A percentile compares a stretch with the other conserved stretches of the same genome.
These are phyloP conservation scores for Epichloe sp. DNA, from an alignment of 2,329 filamentous ascomycete species.

Conservation along the genomic window DNA sequence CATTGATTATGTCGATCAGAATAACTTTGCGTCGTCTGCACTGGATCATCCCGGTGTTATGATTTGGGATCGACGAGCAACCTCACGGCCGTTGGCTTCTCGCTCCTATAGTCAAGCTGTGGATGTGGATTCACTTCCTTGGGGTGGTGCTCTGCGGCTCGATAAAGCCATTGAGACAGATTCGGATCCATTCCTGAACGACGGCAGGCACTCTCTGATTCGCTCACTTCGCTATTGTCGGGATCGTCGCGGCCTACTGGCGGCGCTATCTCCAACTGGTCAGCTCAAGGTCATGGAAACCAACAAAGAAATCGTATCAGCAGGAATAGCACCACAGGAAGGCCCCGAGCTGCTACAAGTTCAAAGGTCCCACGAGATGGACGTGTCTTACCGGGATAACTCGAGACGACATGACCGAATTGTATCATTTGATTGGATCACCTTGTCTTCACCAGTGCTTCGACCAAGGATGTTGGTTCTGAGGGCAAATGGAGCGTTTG, in stretches of 20 bases:
- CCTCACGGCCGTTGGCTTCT: slow-evolving; percentile 37
- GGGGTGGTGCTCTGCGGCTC: slow-evolving; percentile 47
- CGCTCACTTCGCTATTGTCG: slow-evolving; percentile 50
- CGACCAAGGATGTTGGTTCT: slow-evolving; percentile 46
- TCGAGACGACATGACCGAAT: slow-evolving; percentile 44
- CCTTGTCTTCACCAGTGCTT: slow-evolving; percentile 39
- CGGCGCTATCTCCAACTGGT: slow-evolving; percentile 47
- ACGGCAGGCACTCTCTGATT: slow-evolving; percentile 47
- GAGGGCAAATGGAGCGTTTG: slow-evolving; percentile 46
- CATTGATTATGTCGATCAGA: slow-evolving; percentile 67
- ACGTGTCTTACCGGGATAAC: slow-evolving; percentile 41
- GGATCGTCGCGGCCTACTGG: slow-evolving; percentile 47
- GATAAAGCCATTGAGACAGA: slow-evolving; percentile 44
- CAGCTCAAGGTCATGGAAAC: slow-evolving; percentile 50
- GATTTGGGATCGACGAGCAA: slow-evolving; percentile 65
- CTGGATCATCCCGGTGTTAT: slow-evolving; percentile 61
- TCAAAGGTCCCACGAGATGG: slow-evolving; percentile 46
- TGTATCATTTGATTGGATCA: slow-evolving; percentile 57
- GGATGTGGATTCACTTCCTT: slow-evolving; percentile 47
- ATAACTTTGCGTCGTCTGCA: slow-evolving; percentile 73
- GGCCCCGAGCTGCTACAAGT: slow-evolving; percentile 48
- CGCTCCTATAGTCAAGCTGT: slow-evolving; percentile 42
- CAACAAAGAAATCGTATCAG: slow-evolving; percentile 36
- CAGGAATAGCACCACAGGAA: slow-evolving; percentile 23
- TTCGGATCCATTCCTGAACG: slow-evolving; percentile 32